A percentile compares a stretch with the other conserved stretches of the same genome.
Conservation (phyloP, 2,329 filamentous ascomycete genomes). For the Verticillium dahliae region DNA sequence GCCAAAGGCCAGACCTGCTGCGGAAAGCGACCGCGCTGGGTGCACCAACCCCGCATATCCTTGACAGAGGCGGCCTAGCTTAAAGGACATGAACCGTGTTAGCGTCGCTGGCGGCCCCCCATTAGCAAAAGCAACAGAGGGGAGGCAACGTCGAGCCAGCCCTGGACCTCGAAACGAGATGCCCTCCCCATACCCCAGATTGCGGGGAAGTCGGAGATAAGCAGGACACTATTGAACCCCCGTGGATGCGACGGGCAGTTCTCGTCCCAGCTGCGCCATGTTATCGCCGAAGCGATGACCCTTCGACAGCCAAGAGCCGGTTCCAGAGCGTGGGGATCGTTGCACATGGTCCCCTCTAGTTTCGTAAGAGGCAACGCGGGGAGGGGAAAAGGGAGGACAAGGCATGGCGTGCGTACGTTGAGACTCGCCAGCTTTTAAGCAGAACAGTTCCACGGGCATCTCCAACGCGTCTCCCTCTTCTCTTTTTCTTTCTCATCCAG, state of each 20-base stretch:
- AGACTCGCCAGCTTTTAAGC: not conserved
- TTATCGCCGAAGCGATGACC: not conserved
- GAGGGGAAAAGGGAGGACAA: not conserved
- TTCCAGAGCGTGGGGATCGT: not conserved
- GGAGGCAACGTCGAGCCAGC: not conserved
- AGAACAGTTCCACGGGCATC: not conserved
- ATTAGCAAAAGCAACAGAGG: not conserved
- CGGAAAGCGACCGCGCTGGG: not conserved
- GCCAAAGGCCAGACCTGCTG: no score
- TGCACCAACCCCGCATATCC: not conserved
- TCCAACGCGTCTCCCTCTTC: not conserved
- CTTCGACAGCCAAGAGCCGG: not conserved
- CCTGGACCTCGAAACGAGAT: not conserved
- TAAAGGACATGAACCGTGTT: not conserved
- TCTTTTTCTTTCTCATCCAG: not conserved
- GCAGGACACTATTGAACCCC: not conserved
- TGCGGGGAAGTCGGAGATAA: not conserved
- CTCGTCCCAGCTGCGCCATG: not conserved
- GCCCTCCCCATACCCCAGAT: not conserved
- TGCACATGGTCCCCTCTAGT: not conserved
- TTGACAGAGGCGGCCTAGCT: not conserved
- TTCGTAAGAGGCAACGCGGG: not conserved
- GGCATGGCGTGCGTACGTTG: not conserved
- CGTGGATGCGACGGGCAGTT: not conserved
- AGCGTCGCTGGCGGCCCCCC: not conserved